Conservation (phyloP, 768 basidiomycete species). For the Chlorophyllum brunneum region DNA sequence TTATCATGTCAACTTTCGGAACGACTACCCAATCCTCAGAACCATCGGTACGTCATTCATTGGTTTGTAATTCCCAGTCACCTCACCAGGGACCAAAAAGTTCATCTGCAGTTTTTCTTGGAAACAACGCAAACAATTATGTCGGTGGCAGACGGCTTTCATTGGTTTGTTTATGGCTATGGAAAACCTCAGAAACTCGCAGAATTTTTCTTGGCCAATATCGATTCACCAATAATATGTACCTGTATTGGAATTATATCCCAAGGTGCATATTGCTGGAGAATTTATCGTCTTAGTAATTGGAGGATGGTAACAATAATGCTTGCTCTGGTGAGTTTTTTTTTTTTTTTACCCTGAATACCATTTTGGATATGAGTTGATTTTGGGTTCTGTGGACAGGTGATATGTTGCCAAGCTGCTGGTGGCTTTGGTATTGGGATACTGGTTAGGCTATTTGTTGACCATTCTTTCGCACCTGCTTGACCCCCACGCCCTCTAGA, state of each 20-base stretch:
- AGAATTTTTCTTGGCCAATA: slow-evolving; percentile 4
- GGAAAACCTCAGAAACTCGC: background rate
- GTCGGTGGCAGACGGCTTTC: background rate
- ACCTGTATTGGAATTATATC: background rate
- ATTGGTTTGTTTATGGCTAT: slow-evolving; percentile 5
- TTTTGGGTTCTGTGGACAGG: background rate
- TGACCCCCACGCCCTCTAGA: background rate
- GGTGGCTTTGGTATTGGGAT: background rate
- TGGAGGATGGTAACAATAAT: background rate
- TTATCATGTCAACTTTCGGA: slow-evolving; percentile 1
- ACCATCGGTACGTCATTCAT: background rate
- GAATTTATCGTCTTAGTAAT: background rate
- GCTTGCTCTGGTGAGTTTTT: background rate
- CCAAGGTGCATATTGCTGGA: slow-evolving; percentile 6
- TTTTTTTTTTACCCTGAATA: too few species aligned
- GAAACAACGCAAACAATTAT: background rate
- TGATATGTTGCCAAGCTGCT: background rate
- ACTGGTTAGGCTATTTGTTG: background rate
- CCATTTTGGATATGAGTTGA: background rate
- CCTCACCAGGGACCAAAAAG: background rate
- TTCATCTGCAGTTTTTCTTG: background rate
- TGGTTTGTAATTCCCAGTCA: background rate
- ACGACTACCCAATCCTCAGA: slow-evolving; percentile 3
- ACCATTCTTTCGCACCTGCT: background rate
- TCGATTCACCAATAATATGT: slow-evolving; percentile 4